Evolutionary conservation across 2,329 filamentous ascomycete species (phyloP).

Genomic region (Colletotrichum karsti): DNA sequence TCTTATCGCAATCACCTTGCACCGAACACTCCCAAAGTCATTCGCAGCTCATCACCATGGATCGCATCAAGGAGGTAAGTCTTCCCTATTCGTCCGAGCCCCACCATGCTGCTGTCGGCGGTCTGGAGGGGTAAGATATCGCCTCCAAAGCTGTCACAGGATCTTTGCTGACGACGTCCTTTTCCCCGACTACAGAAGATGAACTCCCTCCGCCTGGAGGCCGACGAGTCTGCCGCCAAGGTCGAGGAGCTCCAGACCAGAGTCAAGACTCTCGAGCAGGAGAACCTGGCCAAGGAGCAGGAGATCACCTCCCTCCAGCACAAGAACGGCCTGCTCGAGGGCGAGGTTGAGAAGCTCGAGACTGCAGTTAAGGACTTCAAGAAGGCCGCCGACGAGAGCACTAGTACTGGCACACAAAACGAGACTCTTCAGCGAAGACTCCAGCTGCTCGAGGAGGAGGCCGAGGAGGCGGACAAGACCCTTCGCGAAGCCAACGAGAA

Average conservation of each 20-base stretch:
- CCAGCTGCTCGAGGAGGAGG: constrained; percentile 97
- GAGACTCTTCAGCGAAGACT: constrained; percentile 91
- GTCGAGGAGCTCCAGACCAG: constrained; percentile 87
- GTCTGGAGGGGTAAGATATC: constrained; percentile 32
- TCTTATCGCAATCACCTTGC: constrained; percentile 30
- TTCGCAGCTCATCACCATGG: constrained; percentile 61
- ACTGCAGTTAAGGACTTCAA: constrained; percentile 85
- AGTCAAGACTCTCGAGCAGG: constrained; percentile 91
- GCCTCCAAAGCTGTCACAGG: constrained; percentile 13
- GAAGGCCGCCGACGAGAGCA: constrained; percentile 83
- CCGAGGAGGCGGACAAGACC: constrained; percentile 95
- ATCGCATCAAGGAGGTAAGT: constrained; percentile 90
- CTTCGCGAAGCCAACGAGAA: constrained; percentile 98
- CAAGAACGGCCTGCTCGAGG: constrained; percentile 92
- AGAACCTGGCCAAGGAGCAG: constrained; percentile 96
- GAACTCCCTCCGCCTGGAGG: constrained; percentile 92
- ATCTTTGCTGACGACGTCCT: constrained; percentile 25
- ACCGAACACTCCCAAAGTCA: constrained; percentile 38
- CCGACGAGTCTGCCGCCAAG: constrained; percentile 83
- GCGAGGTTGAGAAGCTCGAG: constrained; percentile 94
- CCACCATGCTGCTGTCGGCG: constrained; percentile 30
- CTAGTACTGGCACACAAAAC: constrained; percentile 85
- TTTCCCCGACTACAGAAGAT: constrained; percentile 74
- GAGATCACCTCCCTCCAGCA: constrained; percentile 96
- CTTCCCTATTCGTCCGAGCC: constrained; percentile 41